These are phyloP conservation scores for Cudoniella acicularis DNA, from an alignment of 495 filamentous ascomycete species.

Conservation along the genomic window DNA sequence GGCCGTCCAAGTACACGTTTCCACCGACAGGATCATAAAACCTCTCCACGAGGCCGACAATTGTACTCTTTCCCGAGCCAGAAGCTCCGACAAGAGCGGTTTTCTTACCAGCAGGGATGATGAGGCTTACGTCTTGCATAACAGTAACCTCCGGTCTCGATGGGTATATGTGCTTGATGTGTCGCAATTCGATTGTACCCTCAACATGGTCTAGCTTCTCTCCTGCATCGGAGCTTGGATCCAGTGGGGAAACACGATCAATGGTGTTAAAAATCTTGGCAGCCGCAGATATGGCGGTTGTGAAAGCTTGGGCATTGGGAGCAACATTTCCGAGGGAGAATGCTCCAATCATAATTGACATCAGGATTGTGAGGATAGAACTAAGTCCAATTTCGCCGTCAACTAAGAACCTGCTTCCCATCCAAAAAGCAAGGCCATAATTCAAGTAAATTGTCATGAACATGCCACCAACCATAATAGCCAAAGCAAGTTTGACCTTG, in stretches of 20 bases:
- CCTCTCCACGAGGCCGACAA: conserved; percentile 85
- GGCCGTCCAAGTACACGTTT: conserved; percentile 74
- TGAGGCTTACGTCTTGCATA: conserved; percentile 75
- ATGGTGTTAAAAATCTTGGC: conserved; percentile 91
- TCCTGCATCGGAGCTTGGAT: conserved; percentile 71
- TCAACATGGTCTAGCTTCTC: conserved; percentile 64
- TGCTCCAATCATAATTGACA: conserved; percentile 87
- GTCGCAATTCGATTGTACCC: conserved; percentile 76
- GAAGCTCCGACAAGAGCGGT: conserved; percentile 85
- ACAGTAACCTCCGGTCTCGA: conserved; percentile 85
- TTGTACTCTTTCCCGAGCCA: conserved; percentile 87
- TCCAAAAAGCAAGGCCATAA: conserved; percentile 94
- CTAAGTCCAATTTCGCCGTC: conserved; percentile 45
- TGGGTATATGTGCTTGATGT: conserved; percentile 90
- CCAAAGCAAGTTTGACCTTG: conserved; percentile 66
- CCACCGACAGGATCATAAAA: conserved; percentile 90
- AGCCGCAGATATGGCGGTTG: conserved; percentile 75
- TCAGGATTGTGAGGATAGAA: conserved; percentile 71
- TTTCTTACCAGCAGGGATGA: conserved; percentile 79
- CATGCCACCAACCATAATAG: conserved; percentile 76
- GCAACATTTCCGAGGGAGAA: conserved; percentile 87
- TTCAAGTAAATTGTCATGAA: conserved; percentile 81
- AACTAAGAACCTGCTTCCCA: conserved; percentile 78
- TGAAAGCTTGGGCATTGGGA: conserved; percentile 81
- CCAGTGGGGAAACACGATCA: conserved; percentile 81